phyloP scores from a whole-genome alignment of 345 rosid genomes.

The Ceriops decandra region DNA sequence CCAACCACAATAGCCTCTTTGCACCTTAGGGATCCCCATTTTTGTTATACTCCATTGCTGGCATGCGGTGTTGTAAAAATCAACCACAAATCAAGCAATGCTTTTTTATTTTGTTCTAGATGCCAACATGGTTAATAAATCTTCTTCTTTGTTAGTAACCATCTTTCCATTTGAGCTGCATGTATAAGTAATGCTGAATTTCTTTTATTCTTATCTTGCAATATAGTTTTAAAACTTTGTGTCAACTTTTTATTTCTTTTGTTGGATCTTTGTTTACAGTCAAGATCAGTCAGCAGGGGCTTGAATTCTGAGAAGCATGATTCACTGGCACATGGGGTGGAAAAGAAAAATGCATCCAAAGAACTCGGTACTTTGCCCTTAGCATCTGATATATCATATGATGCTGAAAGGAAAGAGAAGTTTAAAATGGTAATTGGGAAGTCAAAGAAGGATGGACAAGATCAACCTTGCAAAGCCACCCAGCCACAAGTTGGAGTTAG shows the following conservation, averaged over 20 bases:
- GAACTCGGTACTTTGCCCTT: constrained; percentile 36
- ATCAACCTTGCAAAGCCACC: constrained; percentile 45
- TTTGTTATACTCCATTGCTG: no score
- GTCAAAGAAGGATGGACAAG: constrained; percentile 59
- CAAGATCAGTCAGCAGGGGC: constrained; percentile 41
- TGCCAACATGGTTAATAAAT: no score
- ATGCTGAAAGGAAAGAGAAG: constrained; percentile 68
- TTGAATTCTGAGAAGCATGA: constrained; percentile 42
- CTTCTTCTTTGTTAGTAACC: no score
- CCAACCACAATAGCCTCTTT: no score
- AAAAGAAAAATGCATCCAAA: constrained; percentile 43
- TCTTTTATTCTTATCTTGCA: no score
- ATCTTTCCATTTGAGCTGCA: no score
- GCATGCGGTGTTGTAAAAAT: no score
- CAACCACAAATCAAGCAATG: no score
- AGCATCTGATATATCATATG: constrained; percentile 57
- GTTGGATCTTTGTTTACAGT: constrained; percentile 38
- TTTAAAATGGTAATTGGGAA: constrained; percentile 70
- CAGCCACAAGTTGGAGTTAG: constrained; percentile 49
- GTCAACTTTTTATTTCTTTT: background rate
- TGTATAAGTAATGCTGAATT: no score
- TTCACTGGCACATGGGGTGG: constrained; percentile 26
- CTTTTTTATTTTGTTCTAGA: no score
- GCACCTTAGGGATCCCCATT: no score
- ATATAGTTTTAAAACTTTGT: background rate